These are phyloP conservation scores for Lasiosphaeriaceae sp. DNA, from an alignment of 495 filamentous ascomycete species.

Conservation along the genomic window DNA sequence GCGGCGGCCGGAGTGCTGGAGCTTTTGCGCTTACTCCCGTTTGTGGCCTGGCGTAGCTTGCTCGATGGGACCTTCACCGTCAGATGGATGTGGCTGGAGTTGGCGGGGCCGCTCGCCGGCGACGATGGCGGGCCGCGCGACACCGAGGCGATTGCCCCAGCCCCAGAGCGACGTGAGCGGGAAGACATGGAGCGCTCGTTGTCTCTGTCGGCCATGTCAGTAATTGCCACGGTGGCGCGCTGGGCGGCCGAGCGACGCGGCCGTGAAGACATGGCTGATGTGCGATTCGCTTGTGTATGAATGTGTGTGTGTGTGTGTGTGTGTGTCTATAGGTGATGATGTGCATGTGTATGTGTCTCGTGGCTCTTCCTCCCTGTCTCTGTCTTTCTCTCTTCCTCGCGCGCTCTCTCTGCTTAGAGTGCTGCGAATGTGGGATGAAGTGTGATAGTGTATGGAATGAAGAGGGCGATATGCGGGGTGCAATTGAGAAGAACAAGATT, in stretches of 20 bases:
- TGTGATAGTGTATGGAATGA: too few relatives aligned
- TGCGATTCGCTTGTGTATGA: neutral
- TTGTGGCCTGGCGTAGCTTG: constrained; percentile 76
- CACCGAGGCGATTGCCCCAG: constrained; percentile 45
- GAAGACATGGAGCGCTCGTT: constrained; percentile 45
- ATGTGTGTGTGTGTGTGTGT: neutral
- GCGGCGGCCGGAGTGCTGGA: constrained; percentile 17
- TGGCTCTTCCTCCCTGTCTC: too few relatives aligned
- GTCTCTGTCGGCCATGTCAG: constrained; percentile 51
- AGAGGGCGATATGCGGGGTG: neutral
- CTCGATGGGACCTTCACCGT: constrained; percentile 81
- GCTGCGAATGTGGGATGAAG: too few relatives aligned
- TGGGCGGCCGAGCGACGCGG: constrained; percentile 46
- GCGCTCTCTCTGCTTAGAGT: too few relatives aligned
- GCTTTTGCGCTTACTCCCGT: constrained; percentile 31
- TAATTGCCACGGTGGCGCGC: constrained; percentile 45
- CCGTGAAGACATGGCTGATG: constrained; percentile 36
- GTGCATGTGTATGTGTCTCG: neutral
- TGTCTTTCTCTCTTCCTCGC: too few relatives aligned
- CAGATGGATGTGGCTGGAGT: constrained; percentile 61
- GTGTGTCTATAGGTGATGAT: neutral
- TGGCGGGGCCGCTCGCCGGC: constrained; percentile 37
- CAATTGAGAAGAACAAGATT: neutral
- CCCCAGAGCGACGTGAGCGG: constrained; percentile 45
- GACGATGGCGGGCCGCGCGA: constrained; percentile 54